Conservation (phyloP, 2,329 filamentous ascomycete genomes). For the Cordyceps fumosorosea region DNA sequence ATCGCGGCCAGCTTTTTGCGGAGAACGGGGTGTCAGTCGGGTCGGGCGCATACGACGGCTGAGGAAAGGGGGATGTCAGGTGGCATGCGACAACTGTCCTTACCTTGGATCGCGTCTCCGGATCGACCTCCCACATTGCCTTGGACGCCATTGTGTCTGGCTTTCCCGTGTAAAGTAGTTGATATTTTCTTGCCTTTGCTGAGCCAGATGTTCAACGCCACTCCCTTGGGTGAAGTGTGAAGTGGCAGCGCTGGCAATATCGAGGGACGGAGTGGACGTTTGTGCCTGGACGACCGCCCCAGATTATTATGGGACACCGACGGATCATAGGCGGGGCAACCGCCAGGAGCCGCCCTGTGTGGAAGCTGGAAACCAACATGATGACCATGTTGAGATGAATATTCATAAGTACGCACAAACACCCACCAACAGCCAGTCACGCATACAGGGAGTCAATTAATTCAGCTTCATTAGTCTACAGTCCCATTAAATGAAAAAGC, state of each 20-base stretch:
- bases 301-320: conserved; percentile 11
- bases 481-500: conserved; percentile 2
- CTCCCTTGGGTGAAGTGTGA: neutral
- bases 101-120: conserved; percentile 93
- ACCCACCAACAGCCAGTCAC: neutral
- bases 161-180: neutral
- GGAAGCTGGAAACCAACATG: neutral
- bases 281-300: neutral
- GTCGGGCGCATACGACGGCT: conserved; percentile 3
- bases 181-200: neutral
- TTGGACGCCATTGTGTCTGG: conserved; percentile 54
- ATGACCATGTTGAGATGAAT: too few species aligned
- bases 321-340: conserved; percentile 13
- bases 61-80: neutral
- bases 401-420: neutral
- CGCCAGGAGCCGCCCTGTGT: neutral
- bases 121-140: conserved; percentile 97
- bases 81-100: conserved; percentile 12
- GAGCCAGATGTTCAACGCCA: neutral
- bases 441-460: neutral
- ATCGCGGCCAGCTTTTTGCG: conserved; percentile 72
- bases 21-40: conserved; percentile 14
- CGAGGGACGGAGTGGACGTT: neutral
- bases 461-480: conserved; percentile 7
- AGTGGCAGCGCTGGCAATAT: conserved; percentile 1